Conservation (phyloP, 495 filamentous ascomycete species). For the Aspergillus panamensis region DNA sequence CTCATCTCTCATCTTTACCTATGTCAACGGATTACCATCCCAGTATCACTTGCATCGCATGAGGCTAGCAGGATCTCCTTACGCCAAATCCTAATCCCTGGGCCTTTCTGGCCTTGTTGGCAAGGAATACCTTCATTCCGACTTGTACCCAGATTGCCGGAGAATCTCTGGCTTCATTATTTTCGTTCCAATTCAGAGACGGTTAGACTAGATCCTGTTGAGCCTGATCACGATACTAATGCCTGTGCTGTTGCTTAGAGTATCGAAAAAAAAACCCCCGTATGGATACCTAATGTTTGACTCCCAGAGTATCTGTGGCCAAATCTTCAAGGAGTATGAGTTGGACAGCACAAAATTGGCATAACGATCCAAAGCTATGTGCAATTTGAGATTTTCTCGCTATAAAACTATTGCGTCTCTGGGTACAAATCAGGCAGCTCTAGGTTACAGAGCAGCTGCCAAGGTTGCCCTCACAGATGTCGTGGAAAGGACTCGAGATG, state of each 20-base stretch:
- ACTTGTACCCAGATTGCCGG: neutral
- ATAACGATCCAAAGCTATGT: neutral
- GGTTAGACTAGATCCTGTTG: too few relatives aligned
- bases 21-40: conserved; percentile 8
- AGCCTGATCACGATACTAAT: neutral
- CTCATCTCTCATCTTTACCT: conserved; percentile 2
- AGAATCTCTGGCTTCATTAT: neutral
- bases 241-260: neutral
- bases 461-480: conserved; percentile 8
- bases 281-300: neutral
- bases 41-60: conserved; percentile 19
- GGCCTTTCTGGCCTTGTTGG: neutral
- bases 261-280: too few relatives aligned
- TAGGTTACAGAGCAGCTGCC: conserved; percentile 1
- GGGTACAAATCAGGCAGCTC: neutral
- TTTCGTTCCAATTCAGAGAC: too few relatives aligned
- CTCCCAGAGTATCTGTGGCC: neutral
- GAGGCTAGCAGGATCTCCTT: conserved; percentile 9
- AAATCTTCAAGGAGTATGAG: neutral
- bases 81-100: neutral
- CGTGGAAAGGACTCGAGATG: conserved; percentile 7
- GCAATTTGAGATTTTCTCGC: neutral
- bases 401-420: neutral
- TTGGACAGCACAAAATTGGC: neutral
- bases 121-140: neutral